Percentiles rank a stretch among this genome's conserved stretches.
Evolutionary conservation across 1,284 basidiomycete genomes (phyloP).

Genomic region (Trametes versicolor): DNA sequence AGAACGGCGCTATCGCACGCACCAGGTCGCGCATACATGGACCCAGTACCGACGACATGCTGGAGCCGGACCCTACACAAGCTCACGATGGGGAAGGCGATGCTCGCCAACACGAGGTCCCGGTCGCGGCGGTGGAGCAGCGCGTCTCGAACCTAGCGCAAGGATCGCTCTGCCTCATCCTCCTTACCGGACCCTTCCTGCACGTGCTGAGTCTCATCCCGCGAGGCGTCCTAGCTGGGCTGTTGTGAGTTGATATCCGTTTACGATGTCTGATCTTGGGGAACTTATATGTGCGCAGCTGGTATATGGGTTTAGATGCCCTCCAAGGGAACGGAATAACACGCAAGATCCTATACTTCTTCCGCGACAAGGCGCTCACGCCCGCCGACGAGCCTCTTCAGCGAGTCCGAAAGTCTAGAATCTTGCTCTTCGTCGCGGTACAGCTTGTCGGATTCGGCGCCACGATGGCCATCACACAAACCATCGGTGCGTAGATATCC

Average conservation of each 20-base stretch:
- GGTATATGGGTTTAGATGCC: slow-evolving; percentile 92
- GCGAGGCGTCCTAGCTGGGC: slow-evolving; percentile 75
- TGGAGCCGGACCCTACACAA: slow-evolving; percentile 41
- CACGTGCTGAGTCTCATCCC: slow-evolving; percentile 83
- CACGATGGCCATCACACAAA: slow-evolving; percentile 94
- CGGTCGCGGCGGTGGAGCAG: slow-evolving; percentile 88
- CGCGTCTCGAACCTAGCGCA: slow-evolving; percentile 89
- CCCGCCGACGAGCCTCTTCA: slow-evolving; percentile 75
- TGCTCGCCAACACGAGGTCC: slow-evolving; percentile 59
- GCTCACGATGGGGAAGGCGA: slow-evolving; percentile 40
- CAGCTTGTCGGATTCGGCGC: slow-evolving; percentile 90
- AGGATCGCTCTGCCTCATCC: slow-evolving; percentile 81
- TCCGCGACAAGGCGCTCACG: slow-evolving; percentile 77
- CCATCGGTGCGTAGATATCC: slow-evolving; percentile 69
- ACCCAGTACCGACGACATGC: slow-evolving; percentile 43
- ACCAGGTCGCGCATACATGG: slow-evolving; percentile 31
- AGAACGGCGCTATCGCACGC: slow-evolving; percentile 18
- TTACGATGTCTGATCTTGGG: slow-evolving; percentile 17
- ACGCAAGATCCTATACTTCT: slow-evolving; percentile 82
- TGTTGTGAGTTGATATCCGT: slow-evolving; percentile 63
- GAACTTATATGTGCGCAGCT: slow-evolving; percentile 55
- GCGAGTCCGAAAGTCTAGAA: slow-evolving; percentile 77
- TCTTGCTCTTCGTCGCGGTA: slow-evolving; percentile 82
- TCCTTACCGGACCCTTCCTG: slow-evolving; percentile 85
- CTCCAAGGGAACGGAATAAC: slow-evolving; percentile 89